Base-by-base conservation (phyloP, 2,329 filamentous ascomycete species). In the Hypomyces rosellus region DNA sequence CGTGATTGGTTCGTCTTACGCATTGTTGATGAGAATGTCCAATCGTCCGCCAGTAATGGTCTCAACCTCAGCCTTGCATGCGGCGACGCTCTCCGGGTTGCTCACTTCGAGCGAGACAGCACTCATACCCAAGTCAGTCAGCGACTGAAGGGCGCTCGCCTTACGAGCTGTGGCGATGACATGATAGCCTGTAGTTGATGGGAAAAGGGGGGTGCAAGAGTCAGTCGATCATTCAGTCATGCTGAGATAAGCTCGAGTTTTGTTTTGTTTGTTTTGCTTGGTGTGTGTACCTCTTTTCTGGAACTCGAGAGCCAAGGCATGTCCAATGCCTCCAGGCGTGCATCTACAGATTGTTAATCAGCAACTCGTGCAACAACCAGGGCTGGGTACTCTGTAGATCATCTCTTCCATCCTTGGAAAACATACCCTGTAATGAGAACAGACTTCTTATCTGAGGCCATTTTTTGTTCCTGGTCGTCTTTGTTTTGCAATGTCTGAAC, bases 21-120 rank as follows among this genome's bases (percentile, higher is more conserved):
- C 78, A 53, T 82, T 82, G 64, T 82, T 82, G 45, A 82, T 71
- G 15, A 82, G 74, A 42, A 82, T 73, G 55, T 82, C 78, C 5
- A 82, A 72, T 43, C 66, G 74, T 13, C 78, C 78, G 8, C 70
- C 70, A 2, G 76, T 80, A 43, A 81, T 63, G 12, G 69, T 60
- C 11, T 65, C 57, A 12, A 81, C 74, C 46, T 74, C 68, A 3
- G 66, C 66, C 49, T 72, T 74, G 58, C 74, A 77, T 39, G 63
- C 61, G 15, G 67, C 69, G 61, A 82, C 77, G 55, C 76, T 81
- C 20, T 72, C 68, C 15, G 66, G 59, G 16, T 72, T 68, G 25
- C 77, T 81, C 30, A 82, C 78, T 50, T 82, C 79, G 11, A 82
- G 72, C 33, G 68, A 59, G 8, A 82, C 55, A 14, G 71, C 69